Percentiles rank a stretch among this genome's conserved stretches.
phyloP scores from a whole-genome alignment of 305 asterid genomes.

The Coffea humblotiana region DNA sequence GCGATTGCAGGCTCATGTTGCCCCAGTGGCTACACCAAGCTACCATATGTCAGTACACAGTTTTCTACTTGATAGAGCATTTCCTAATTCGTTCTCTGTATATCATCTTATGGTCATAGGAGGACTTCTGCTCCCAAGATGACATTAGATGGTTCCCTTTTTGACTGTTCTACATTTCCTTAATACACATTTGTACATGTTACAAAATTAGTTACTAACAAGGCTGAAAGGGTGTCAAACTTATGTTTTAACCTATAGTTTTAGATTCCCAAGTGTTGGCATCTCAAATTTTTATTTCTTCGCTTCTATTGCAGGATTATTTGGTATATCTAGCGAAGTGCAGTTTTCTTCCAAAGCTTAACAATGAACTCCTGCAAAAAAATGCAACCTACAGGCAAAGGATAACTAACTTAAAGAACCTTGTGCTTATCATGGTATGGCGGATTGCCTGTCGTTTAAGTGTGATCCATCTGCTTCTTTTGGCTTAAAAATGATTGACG shows the following conservation, averaged over 20 bases:
- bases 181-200: no score
- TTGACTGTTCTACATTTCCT: no score
- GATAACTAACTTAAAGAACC: constrained; percentile 63
- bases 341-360: constrained; percentile 75
- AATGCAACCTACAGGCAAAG: constrained; percentile 70
- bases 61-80: not conserved
- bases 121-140: no score
- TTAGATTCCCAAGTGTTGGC: no score
- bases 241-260: no score
- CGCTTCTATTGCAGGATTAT: constrained; percentile 42
- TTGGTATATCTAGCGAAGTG: constrained; percentile 56
- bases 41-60: constrained; percentile 63
- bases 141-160: no score
- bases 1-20: constrained; percentile 66
- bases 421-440: constrained; percentile 42
- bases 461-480: not conserved
- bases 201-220: no score
- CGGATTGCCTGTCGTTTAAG: no score
- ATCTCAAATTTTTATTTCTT: not conserved
- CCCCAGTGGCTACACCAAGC: constrained; percentile 88
- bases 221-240: no score
- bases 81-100: no score
- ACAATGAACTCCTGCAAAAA: constrained; percentile 64
- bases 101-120: no score
- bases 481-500: no score